Evolutionary conservation across 2,329 filamentous ascomycete species (phyloP), one percentile per base, ranked within the genome.

Genomic region (Mollisiaceae sp.): DNA sequence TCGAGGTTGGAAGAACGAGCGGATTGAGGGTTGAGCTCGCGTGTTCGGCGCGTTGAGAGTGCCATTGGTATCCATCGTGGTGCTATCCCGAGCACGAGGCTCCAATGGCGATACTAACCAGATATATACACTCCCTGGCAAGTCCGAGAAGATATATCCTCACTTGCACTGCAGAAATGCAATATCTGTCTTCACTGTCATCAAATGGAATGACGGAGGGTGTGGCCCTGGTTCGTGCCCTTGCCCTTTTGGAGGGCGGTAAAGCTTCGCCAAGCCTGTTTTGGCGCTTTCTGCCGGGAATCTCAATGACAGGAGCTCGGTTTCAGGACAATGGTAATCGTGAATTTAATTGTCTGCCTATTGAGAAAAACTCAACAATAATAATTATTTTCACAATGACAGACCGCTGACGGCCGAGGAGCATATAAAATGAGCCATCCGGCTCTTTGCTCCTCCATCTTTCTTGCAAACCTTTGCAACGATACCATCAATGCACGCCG

Each of bases 1-100:
- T 69, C 78, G 78, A 57, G 82, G 81, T 67, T 82, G 80, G 76
- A 90, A 89, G 79, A 89, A 90, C 62, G 85, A 88, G 62, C 83
- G 84, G 71, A 90, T 89, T 55, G 86, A 88, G 45, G 82, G 77
- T 73, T 88, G 84, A 27, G 73, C 55, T 41, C 63, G 62, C 22
- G 57, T 47, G 41, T 62, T 63, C 24, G 56, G 24, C 9, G 54
- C 41, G 52, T 56, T 65, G 12, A 60, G 20, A 14, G 54, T 54
- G 39, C 47, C 35, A 36, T 67, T 67, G 66, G 61, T 27, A 27
- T 72, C 68, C 70, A 70, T 72, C 52, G 43, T 64, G 39, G n/a
- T n/a, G 24, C 14, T 8, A 6, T 39, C 22, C 9, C 43, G 9
- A 14, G 14, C 6, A 20, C 45, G n/a, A 50, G 6, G 45, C 12